Evolutionary conservation across 2,329 filamentous ascomycete species (phyloP), one percentile per base, ranked within the genome.

Genomic region (Canariomyces notabilis): DNA sequence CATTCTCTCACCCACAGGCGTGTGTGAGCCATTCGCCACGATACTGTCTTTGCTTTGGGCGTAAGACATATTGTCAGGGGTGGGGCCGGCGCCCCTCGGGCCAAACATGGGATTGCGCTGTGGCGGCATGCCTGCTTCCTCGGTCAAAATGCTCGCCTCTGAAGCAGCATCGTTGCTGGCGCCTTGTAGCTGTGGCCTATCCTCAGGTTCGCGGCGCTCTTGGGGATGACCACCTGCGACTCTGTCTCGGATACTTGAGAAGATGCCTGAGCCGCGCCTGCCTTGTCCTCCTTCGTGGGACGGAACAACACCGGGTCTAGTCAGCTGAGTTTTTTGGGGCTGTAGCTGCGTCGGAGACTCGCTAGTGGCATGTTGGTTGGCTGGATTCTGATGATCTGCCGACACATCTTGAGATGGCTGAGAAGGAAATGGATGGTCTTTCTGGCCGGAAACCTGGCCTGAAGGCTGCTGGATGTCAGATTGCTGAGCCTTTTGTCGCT

Each of bases 171-270:
- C 70, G 14, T 63, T 61, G 15, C 58, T 62, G 6, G 62, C 51
- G 40, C 37, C 56, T 44, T 58, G 34, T 46, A 46, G 43, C 14
- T 51, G 48, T 4, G 50, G 43, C 3, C 57, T 50, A 37, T 60
- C 23, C 5, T 43, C 54, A 21, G 63, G 60, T 29, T 55, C 53
- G 16, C 57, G 62, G 18, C 63, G 62, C 6, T 53, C 53, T 16
- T 69, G 64, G 6, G 52, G 53, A 6, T 60, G 62, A 6, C 58
- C 58, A 5, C 64, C 62, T 14, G 61, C 59, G 35, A 76, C 63
- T 44, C 69, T 68, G 42, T 67, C 69, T 3, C 74, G 70, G 42
- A 77, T 64, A 14, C 75, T 73, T 51, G 75, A 77, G 51, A 80
- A 73, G n/a, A 79, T 60, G 16, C 63, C 69, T 9, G 68, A 73